Evolutionary conservation across 1,139 yeast species (phyloP).

Genomic region (Pneumocystis canis): DNA sequence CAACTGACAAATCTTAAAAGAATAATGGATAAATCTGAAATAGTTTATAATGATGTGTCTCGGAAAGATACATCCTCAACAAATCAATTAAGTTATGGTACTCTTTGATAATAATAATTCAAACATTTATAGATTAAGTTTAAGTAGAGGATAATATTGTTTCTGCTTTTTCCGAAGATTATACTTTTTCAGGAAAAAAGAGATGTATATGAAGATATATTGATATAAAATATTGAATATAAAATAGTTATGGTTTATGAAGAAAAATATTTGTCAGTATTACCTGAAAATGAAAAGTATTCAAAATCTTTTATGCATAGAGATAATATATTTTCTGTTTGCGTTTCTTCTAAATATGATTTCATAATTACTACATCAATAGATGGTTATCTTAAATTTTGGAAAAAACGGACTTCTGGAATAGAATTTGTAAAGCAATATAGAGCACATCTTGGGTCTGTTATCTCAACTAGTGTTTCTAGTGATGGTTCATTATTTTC

Average conservation of each 20-base stretch:
- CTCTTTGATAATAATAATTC: not conserved
- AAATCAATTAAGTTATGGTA: not conserved
- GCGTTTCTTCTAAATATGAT: slow-evolving; percentile 14
- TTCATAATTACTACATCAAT: slow-evolving; percentile 28
- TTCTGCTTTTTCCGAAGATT: slow-evolving; percentile 13
- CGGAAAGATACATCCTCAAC: not conserved
- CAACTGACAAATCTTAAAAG: not conserved
- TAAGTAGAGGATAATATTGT: not conserved
- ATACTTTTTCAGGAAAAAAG: slow-evolving; percentile 4
- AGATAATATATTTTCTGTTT: slow-evolving; percentile 16
- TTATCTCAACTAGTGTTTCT: slow-evolving; percentile 18
- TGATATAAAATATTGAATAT: slow-evolving; percentile 6
- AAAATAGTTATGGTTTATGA: slow-evolving; percentile 8
- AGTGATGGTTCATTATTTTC: slow-evolving; percentile 23
- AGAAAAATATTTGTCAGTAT: slow-evolving; percentile 13
- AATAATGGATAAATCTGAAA: not conserved
- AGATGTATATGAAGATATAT: slow-evolving; percentile 6
- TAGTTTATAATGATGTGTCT: not conserved
- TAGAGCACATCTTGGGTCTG: slow-evolving; percentile 24
- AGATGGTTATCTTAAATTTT: slow-evolving; percentile 33
- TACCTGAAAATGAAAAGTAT: slow-evolving; percentile 21
- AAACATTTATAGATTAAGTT: not conserved
- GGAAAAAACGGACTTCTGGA: slow-evolving; percentile 22
- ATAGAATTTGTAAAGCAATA: slow-evolving; percentile 30
- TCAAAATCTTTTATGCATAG: slow-evolving; percentile 24